These are phyloP conservation scores for Plantago coronopus DNA, from an alignment of 305 asterid genomes.

Conservation along the genomic window DNA sequence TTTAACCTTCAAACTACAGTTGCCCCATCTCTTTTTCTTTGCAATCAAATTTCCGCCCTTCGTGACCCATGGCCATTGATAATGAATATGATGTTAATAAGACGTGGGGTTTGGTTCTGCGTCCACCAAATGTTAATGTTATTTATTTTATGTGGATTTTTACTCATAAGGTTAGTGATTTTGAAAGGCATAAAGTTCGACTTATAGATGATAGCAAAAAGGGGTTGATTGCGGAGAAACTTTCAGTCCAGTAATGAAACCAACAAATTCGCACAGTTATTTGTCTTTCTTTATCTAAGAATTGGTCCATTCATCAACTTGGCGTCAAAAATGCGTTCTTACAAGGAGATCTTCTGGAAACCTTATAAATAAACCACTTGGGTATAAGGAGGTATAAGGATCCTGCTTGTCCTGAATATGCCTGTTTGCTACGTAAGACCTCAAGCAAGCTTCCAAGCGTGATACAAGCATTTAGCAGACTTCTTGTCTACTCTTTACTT, in stretches of 20 bases:
- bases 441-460: background rate
- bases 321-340: background rate
- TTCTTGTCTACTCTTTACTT: too few species aligned
- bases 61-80: too few species aligned
- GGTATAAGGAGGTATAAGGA: background rate
- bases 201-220: too few species aligned
- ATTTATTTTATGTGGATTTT: background rate
- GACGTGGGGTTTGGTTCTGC: too few species aligned
- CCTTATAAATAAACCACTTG: background rate
- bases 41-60: too few species aligned
- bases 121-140: background rate
- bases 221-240: background rate
- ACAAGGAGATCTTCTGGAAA: background rate
- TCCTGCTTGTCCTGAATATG: background rate
- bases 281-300: background rate
- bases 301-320: background rate
- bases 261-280: background rate
- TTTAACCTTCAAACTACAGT: too few species aligned
- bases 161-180: background rate
- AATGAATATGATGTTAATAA: too few species aligned
- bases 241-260: background rate
- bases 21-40: too few species aligned
- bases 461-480: background rate
- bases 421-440: background rate
- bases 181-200: background rate